A percentile compares a stretch with the other conserved stretches of the same genome.
Evolutionary conservation across 441 rosid genomes (phyloP).

Genomic region (Biscutella laevigata): DNA sequence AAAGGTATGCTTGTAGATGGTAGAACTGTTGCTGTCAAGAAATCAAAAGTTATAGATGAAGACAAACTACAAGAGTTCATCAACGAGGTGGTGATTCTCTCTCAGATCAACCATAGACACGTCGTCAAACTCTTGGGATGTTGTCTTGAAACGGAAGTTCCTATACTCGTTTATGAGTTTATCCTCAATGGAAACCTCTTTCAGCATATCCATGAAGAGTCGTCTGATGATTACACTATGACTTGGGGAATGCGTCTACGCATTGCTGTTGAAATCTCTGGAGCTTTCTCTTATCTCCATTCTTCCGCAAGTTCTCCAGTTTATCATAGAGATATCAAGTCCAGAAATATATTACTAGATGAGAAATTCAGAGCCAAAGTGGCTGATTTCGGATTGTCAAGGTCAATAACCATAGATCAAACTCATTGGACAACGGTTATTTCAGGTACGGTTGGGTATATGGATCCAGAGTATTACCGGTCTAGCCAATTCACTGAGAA

Average conservation of each 20-base stretch:
- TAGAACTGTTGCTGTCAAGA: slow-evolving; percentile 55
- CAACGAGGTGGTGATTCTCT: slow-evolving; percentile 69
- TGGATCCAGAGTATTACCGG: slow-evolving; percentile 63
- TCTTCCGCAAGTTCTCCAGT: slow-evolving; percentile 50
- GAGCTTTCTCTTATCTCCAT: slow-evolving; percentile 63
- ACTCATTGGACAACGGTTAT: slow-evolving; percentile 54
- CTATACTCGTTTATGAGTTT: slow-evolving; percentile 56
- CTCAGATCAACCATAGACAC: slow-evolving; percentile 68
- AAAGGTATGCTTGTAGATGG: slow-evolving; percentile 61
- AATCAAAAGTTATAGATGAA: slow-evolving; percentile 57
- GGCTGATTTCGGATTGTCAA: slow-evolving; percentile 62
- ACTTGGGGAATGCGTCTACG: slow-evolving; percentile 48
- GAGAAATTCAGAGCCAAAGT: slow-evolving; percentile 50
- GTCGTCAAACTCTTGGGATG: slow-evolving; percentile 63
- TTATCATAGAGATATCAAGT: slow-evolving; percentile 69
- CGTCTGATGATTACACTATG: slow-evolving; percentile 28
- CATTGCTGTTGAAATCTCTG: slow-evolving; percentile 54
- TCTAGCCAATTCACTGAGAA: slow-evolving; percentile 50
- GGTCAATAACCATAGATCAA: slow-evolving; percentile 50
- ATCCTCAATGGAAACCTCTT: slow-evolving; percentile 67
- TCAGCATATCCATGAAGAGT: slow-evolving; percentile 54
- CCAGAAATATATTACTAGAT: slow-evolving; percentile 56
- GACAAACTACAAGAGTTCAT: slow-evolving; percentile 46
- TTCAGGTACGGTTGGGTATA: slow-evolving; percentile 65
- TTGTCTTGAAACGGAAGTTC: slow-evolving; percentile 57